Conservation (phyloP, 2,329 filamentous ascomycete species). For the Diplodia corticola region DNA sequence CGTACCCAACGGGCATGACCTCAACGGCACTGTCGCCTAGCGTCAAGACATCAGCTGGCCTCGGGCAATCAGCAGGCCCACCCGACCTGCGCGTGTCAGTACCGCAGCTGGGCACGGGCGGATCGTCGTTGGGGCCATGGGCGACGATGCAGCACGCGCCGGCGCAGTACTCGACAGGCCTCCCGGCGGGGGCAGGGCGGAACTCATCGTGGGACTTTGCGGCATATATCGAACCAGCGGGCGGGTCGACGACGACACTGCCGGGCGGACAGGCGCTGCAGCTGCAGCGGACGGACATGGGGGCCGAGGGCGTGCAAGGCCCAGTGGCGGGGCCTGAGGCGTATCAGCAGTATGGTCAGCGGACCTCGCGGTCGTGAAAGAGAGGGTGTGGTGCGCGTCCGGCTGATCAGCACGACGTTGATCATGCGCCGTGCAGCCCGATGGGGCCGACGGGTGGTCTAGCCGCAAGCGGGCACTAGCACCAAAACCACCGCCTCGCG, state of each 20-base stretch:
- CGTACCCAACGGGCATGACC: conserved; percentile 45
- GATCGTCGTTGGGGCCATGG: conserved; percentile 36
- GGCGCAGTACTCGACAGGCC: conserved; percentile 28
- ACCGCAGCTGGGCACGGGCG: conserved; percentile 36
- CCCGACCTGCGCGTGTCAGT: conserved; percentile 31
- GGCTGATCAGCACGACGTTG: conserved; percentile 20
- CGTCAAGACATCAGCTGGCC: conserved; percentile 42
- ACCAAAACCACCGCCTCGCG: conserved; percentile 2
- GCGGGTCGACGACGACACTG: conserved; percentile 30
- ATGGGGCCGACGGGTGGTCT: conserved; percentile 12
- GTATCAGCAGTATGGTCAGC: conserved; percentile 41
- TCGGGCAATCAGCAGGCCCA: conserved; percentile 38
- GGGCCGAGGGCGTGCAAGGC: conserved; percentile 9
- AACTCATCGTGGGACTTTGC: conserved; percentile 40
- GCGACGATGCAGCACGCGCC: conserved; percentile 24
- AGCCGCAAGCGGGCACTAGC: conserved; percentile 7
- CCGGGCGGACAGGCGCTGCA: conserved; percentile 28
- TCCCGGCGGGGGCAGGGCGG: conserved; percentile 34
- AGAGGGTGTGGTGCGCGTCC: conserved; percentile 23
- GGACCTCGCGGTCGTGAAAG: conserved; percentile 39
- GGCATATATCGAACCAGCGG: conserved; percentile 33
- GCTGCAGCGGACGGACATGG: conserved; percentile 25
- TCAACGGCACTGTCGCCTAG: conserved; percentile 49
- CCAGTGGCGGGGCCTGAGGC: conserved; percentile 25
- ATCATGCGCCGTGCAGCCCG: conserved; percentile 18